These are phyloP conservation scores for Sporothrix euskadiensis DNA, from an alignment of 2,329 filamentous ascomycete genomes.

Conservation along the genomic window DNA sequence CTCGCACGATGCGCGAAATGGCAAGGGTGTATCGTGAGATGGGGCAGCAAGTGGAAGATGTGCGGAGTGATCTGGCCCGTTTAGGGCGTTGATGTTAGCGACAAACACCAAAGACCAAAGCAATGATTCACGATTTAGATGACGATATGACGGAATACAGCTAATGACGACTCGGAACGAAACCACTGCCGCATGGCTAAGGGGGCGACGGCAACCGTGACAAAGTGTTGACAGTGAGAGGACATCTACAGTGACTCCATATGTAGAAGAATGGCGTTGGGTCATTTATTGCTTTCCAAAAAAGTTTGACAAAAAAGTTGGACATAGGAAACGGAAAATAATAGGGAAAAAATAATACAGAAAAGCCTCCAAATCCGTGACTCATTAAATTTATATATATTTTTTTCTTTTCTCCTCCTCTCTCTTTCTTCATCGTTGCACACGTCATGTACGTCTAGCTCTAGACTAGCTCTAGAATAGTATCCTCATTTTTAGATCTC, in stretches of 20 bases:
- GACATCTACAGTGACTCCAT: not conserved
- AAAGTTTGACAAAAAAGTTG: not conserved
- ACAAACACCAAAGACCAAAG: too few relatives aligned
- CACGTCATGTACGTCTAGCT: slow-evolving; percentile 10
- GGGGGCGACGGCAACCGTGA: not conserved
- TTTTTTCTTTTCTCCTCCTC: not conserved
- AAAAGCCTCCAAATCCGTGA: slow-evolving; percentile 7
- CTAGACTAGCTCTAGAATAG: slow-evolving; percentile 9
- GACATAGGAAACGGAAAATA: not conserved
- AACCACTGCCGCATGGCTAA: not conserved
- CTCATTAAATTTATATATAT: not conserved
- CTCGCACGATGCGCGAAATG: slow-evolving; percentile 55
- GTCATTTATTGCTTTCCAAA: not conserved
- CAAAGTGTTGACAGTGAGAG: not conserved
- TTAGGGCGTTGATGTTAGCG: slow-evolving; percentile 29
- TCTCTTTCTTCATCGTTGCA: not conserved
- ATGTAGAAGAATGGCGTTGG: slow-evolving; percentile 15
- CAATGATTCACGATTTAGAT: not conserved
- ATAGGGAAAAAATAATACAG: not conserved
- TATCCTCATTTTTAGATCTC: not conserved
- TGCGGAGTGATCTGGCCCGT: slow-evolving; percentile 48
- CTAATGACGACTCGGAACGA: not conserved
- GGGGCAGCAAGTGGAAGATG: slow-evolving; percentile 52
- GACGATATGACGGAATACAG: not conserved
- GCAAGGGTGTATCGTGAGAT: slow-evolving; percentile 54